Evolutionary conservation across 2,329 filamentous ascomycete genomes (phyloP).

Genomic region (Chaetomiaceae sp.): DNA sequence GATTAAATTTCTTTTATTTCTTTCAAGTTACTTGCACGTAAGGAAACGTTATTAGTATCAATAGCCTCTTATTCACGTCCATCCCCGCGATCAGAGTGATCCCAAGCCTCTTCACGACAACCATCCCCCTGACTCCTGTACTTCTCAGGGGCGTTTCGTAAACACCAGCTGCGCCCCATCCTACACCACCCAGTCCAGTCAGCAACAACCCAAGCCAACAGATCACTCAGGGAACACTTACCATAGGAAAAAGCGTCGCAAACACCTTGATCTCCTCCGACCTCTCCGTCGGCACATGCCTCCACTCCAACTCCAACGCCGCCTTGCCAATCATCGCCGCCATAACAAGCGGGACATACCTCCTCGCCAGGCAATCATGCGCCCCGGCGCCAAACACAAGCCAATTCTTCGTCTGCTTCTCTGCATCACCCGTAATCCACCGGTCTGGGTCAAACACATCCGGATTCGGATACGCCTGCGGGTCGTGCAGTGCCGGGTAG

Average conservation of each 20-base stretch:
- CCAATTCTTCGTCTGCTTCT: conserved; percentile 90
- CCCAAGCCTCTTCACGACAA: no score
- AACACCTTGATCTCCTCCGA: conserved; percentile 98
- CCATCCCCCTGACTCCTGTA: background rate
- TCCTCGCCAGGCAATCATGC: conserved; percentile 94
- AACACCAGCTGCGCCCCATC: conserved; percentile 18
- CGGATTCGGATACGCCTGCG: conserved; percentile 84
- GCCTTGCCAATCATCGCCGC: conserved; percentile 89
- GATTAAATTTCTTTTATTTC: no score
- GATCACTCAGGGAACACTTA: conserved; percentile 48
- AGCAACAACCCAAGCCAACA: conserved; percentile 30
- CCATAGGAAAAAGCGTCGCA: conserved; percentile 95
- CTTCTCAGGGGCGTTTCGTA: conserved; percentile 1
- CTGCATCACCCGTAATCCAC: conserved; percentile 85
- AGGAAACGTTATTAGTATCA: background rate
- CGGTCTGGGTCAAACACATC: conserved; percentile 86
- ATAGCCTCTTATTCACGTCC: no score
- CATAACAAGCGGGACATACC: conserved; percentile 84
- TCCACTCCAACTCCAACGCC: conserved; percentile 81
- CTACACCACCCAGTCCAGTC: conserved; percentile 32
- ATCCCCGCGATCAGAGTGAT: no score
- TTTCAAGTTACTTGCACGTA: no score
- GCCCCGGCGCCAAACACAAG: conserved; percentile 93
- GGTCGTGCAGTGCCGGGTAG: conserved; percentile 86
- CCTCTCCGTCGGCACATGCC: conserved; percentile 75